These are phyloP conservation scores for Porcisia hertigi DNA, from an alignment of 208 protist genomes.

Conservation along the genomic window DNA sequence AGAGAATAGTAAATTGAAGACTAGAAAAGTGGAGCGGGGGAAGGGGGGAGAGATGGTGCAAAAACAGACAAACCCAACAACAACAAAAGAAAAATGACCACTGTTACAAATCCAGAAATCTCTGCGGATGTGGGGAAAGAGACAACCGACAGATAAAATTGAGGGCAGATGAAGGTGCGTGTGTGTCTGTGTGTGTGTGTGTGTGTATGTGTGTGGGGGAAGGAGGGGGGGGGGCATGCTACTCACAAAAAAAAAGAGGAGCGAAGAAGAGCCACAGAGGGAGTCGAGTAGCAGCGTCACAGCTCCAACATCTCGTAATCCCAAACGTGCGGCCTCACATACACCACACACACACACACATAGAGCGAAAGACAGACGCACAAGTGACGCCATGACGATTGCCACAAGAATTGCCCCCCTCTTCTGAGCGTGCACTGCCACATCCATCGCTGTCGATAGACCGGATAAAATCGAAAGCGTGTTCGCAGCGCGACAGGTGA, in stretches of 20 bases:
- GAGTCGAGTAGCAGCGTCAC: background rate
- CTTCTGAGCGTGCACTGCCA: slow-evolving; percentile 8
- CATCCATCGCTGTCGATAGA: slow-evolving; percentile 24
- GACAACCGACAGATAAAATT: background rate
- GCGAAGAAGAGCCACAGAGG: background rate
- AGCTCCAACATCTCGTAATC: background rate
- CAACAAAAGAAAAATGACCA: background rate
- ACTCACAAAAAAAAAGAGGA: background rate
- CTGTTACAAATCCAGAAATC: no score
- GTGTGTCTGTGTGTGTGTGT: no score
- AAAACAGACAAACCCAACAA: no score
- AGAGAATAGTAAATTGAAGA: background rate
- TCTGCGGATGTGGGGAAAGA: no score
- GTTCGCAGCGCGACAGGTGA: background rate
- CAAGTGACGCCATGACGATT: background rate
- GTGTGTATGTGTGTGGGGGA: no score
- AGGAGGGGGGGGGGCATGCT: background rate
- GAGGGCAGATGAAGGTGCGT: no score
- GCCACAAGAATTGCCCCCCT: background rate
- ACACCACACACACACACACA: background rate
- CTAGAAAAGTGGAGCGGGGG: no score
- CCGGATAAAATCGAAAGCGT: background rate
- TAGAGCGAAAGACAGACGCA: background rate
- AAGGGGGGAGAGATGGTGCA: no score
- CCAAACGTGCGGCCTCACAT: background rate